These are phyloP conservation scores for Dichotomopilus funicola DNA, from an alignment of 2,329 filamentous ascomycete species.

Conservation along the genomic window DNA sequence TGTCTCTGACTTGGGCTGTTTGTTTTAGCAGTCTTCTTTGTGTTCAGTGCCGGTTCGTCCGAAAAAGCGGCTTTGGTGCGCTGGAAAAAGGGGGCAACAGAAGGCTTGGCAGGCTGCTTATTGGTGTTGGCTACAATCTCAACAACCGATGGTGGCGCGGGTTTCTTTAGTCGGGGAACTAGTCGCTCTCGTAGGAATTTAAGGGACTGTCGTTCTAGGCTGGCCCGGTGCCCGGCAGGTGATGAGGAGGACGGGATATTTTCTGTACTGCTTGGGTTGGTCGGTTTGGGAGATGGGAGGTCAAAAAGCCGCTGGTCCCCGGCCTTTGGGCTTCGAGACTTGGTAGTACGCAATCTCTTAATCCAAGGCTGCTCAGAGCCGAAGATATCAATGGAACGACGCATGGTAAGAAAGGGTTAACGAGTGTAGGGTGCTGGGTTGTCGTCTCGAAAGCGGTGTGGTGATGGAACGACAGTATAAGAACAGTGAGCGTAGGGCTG, in stretches of 20 bases:
- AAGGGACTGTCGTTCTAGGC: neutral
- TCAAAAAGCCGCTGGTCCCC: neutral
- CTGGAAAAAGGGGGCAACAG: slow-evolving; percentile 17
- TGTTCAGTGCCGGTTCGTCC: neutral
- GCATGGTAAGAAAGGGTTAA: slow-evolving; percentile 1
- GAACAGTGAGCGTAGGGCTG: no score
- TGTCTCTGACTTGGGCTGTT: neutral
- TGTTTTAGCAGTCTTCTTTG: neutral
- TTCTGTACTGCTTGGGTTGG: slow-evolving; percentile 13
- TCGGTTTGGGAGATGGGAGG: slow-evolving; percentile 11
- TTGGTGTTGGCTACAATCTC: neutral
- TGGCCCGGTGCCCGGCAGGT: neutral
- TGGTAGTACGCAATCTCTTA: slow-evolving; percentile 8
- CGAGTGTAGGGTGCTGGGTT: neutral
- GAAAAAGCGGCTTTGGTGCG: slow-evolving; percentile 13
- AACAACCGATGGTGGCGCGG: neutral
- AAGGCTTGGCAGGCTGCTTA: slow-evolving; percentile 3
- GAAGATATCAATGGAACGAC: neutral
- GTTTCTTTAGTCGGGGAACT: neutral
- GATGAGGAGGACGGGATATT: slow-evolving; percentile 3
- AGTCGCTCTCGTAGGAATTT: slow-evolving; percentile 14
- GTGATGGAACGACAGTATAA: neutral
- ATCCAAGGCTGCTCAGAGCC: slow-evolving; percentile 5
- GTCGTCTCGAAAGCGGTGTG: neutral
- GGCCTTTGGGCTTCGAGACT: slow-evolving; percentile 1